Conservation (phyloP, 2,329 filamentous ascomycete species). For the Xylariales sp. region DNA sequence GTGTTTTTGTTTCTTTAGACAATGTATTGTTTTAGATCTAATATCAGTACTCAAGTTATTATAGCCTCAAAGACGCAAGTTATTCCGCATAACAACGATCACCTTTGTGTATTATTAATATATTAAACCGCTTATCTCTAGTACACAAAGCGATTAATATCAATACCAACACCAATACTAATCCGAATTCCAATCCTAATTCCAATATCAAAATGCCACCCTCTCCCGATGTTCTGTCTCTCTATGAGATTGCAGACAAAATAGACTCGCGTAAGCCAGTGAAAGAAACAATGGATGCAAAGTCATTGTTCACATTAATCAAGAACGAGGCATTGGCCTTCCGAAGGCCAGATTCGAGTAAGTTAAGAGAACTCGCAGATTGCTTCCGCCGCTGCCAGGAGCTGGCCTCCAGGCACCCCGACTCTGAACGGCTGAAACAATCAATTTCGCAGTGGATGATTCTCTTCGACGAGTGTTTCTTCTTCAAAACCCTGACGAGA, state of each 20-base stretch:
- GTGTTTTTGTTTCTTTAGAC: too few species aligned
- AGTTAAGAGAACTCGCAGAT: background rate
- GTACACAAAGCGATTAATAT: too few species aligned
- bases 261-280: too few species aligned
- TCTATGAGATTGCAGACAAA: too few species aligned
- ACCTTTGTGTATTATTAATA: too few species aligned
- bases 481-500: constrained; percentile 19
- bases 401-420: background rate
- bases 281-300: constrained; percentile 8
- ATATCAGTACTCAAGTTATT: too few species aligned
- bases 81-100: too few species aligned
- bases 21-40: too few species aligned
- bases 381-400: constrained; percentile 4
- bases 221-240: too few species aligned
- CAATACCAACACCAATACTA: background rate
- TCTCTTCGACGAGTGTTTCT: constrained; percentile 7
- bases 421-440: background rate
- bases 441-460: constrained; percentile 1
- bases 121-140: too few species aligned
- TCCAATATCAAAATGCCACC: constrained; percentile 20
- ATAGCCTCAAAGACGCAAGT: too few species aligned
- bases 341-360: background rate
- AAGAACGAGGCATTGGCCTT: constrained; percentile 17
- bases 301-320: constrained; percentile 6
- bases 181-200: too few species aligned